Base-by-base conservation (phyloP, 345 rosid genomes). In the Eucalyptus pauciflora region DNA sequence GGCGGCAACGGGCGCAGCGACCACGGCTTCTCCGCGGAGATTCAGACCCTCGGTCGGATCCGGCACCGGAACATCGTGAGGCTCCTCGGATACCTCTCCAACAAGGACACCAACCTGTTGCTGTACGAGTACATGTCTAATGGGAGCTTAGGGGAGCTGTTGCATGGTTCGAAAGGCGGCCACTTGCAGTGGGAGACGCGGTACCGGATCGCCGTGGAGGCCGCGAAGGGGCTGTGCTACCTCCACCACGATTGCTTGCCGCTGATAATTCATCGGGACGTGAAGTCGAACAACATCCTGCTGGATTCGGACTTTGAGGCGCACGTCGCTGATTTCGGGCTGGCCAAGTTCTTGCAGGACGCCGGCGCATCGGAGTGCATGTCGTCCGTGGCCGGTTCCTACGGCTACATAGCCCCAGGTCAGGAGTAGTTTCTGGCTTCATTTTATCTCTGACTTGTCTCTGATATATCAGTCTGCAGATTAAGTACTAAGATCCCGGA, bases 341-440 rank as follows among this genome's bases (percentile, higher is more conserved):
- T 97, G 29, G 99, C 99, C 33, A 97, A 96, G 96, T 96, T 97
- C 95, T 90, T 97, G 86, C 96, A 93, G 80, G 97, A 93, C 52
- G 91, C 97, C 12, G 97, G 96, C 71, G 94, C 96, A 33, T 97
- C 99, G 1, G 98, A 97, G 91, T 95, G 99, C 92, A 97, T 97
- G 97, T 97, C 99, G 31, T 89, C 96, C 16, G 91, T 97, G 8
- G 99, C 99, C 31, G 99, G 99, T 43, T 97, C 99, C 24, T 97
- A 96, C 67, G 99, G 99, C 37, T 97, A 97, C 94, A 97, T 97
- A 43, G 99, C 99, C 2, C 99, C 99, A 93, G 99, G 99, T 97
- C 58, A 22, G 5, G 54, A 48, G 16, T 67, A 5, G n/a, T 27
- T 16, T 76, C 85, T n/a, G 15, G 85, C 85, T 76, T 76, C 85